phyloP scores from a whole-genome alignment of 1,139 yeast species.

The Tardiomyces blankii region DNA sequence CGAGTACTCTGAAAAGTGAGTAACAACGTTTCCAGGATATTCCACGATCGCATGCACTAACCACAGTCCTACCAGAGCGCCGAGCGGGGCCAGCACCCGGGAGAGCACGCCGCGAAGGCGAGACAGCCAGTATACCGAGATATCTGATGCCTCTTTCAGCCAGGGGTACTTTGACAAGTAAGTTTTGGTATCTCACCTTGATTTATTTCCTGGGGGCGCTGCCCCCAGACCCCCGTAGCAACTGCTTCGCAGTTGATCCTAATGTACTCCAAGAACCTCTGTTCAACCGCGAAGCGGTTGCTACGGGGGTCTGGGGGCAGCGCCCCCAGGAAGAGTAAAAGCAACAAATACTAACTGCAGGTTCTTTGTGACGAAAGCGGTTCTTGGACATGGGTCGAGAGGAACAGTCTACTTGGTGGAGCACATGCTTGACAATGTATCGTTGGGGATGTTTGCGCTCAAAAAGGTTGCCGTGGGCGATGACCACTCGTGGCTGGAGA shows the following conservation, averaged over 20 bases:
- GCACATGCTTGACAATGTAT: constrained; percentile 59
- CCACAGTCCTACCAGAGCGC: background rate
- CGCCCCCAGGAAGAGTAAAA: background rate
- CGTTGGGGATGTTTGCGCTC: constrained; percentile 70
- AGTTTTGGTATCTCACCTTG: too few species aligned
- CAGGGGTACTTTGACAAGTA: constrained; percentile 52
- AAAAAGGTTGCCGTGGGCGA: constrained; percentile 80
- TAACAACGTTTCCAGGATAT: background rate
- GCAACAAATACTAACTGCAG: constrained; percentile 14
- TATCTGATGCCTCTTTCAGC: constrained; percentile 35
- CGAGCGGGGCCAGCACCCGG: background rate
- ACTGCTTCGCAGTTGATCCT: too few species aligned
- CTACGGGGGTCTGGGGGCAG: too few species aligned
- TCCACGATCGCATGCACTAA: background rate
- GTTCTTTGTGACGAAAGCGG: constrained; percentile 44
- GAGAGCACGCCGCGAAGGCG: background rate
- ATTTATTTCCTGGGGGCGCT: too few species aligned
- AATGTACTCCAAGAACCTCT: too few species aligned
- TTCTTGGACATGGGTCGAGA: constrained; percentile 71
- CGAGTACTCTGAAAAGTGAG: background rate
- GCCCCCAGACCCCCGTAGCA: too few species aligned
- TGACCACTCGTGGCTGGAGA: constrained; percentile 52
- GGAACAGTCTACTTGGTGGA: constrained; percentile 79
- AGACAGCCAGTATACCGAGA: constrained; percentile 5
- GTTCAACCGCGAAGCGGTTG: too few species aligned